Conservation (phyloP, 441 rosid genomes). For the Eruca vesicaria region DNA sequence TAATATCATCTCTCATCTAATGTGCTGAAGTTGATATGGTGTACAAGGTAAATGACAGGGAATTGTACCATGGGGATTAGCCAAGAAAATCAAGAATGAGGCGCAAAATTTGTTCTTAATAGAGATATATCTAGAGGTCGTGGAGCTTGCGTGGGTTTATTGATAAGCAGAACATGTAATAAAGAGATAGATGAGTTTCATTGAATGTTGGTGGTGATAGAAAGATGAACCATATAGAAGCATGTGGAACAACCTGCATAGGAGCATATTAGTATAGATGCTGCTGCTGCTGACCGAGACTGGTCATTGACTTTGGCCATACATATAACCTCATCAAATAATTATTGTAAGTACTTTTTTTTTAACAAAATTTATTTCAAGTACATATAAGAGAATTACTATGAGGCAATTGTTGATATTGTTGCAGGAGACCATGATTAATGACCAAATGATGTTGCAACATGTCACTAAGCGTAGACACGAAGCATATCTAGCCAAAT, state of each 20-base stretch:
- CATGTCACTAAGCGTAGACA: slow-evolving; percentile 59
- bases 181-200: too few relatives aligned
- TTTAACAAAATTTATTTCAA: too few relatives aligned
- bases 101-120: too few relatives aligned
- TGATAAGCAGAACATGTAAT: not conserved
- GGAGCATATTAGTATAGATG: not conserved
- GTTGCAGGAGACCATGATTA: slow-evolving; percentile 58
- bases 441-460: slow-evolving; percentile 76
- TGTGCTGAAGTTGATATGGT: too few relatives aligned
- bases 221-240: too few relatives aligned
- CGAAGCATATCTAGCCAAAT: slow-evolving; percentile 48
- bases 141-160: not conserved
- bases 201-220: too few relatives aligned
- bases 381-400: not conserved
- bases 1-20: not conserved
- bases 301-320: too few relatives aligned
- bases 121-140: too few relatives aligned
- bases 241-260: not conserved
- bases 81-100: too few relatives aligned
- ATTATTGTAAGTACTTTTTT: too few relatives aligned
- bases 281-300: too few relatives aligned
- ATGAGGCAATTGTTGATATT: not conserved
- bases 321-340: too few relatives aligned
- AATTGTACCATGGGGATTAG: not conserved
- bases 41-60: not conserved